Percentiles rank a stretch among this genome's conserved stretches.
Conservation (phyloP, 1,284 basidiomycete species). For the Marasmius oreades region DNA sequence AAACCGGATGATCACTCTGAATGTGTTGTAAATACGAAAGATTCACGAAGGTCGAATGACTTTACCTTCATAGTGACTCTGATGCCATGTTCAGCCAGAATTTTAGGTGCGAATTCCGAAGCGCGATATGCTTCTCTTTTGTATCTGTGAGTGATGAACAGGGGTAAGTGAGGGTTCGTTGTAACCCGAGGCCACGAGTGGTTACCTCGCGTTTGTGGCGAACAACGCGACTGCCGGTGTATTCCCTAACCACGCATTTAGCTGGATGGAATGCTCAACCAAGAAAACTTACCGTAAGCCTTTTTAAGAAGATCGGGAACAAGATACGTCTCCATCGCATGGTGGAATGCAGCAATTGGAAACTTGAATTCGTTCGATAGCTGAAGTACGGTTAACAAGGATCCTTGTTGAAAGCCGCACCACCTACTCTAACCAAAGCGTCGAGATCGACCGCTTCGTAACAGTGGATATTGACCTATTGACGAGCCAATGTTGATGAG, state of each 20-base stretch:
- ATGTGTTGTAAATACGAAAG: neutral
- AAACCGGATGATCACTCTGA: conserved; percentile 64
- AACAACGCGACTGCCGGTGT: conserved; percentile 59
- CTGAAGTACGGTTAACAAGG: conserved; percentile 20
- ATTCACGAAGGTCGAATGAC: neutral
- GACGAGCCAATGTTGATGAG: neutral
- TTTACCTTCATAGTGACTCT: conserved; percentile 45
- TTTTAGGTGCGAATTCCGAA: conserved; percentile 24
- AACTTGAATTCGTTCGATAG: conserved; percentile 67
- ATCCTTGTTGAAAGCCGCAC: neutral
- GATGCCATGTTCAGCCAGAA: conserved; percentile 22
- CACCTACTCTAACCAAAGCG: conserved; percentile 48
- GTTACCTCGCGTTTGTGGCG: conserved; percentile 46
- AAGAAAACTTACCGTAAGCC: conserved; percentile 40
- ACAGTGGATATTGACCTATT: conserved; percentile 63
- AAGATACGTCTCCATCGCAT: conserved; percentile 63
- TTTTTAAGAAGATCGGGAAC: conserved; percentile 57
- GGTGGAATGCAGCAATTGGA: conserved; percentile 57
- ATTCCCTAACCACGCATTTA: conserved; percentile 21
- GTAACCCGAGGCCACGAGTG: neutral
- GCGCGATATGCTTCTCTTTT: conserved; percentile 68
- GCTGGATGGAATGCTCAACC: conserved; percentile 1
- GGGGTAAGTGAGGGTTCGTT: neutral
- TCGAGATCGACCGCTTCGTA: conserved; percentile 68
- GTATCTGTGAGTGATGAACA: conserved; percentile 37